Percentiles rank a stretch among this genome's conserved stretches.
These are phyloP conservation scores for Spergularia bocconei DNA, from an alignment of 148 eudicot species.

Conservation along the genomic window DNA sequence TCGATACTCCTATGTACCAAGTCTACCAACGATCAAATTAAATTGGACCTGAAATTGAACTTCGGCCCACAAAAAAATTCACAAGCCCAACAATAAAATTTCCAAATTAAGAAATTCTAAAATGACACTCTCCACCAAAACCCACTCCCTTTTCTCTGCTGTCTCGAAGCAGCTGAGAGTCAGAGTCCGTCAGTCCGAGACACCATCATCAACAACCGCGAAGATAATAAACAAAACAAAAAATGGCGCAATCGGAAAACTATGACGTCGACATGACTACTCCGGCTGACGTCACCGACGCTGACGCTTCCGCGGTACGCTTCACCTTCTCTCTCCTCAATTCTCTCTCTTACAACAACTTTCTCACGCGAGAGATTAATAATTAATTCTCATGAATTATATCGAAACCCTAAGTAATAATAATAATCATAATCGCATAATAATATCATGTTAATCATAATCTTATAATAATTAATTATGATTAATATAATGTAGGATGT, in stretches of 20 bases:
- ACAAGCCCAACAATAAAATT: too few species aligned
- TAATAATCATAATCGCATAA: background rate
- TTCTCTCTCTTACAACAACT: background rate
- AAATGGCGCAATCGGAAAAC: conserved; percentile 24
- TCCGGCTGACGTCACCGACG: conserved; percentile 20
- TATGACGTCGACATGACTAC: conserved; percentile 38
- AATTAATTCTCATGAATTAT: background rate
- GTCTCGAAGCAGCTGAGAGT: conserved; percentile 1
- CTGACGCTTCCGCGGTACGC: conserved; percentile 31
- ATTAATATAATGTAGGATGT: conserved; percentile 40
- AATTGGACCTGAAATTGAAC: too few species aligned
- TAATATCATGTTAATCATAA: background rate
- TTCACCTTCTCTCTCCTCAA: conserved; percentile 10
- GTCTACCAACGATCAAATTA: too few species aligned
- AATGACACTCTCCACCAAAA: too few species aligned
- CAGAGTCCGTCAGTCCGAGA: conserved; percentile 5
- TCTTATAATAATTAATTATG: background rate
- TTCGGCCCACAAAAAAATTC: too few species aligned
- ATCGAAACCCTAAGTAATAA: conserved; percentile 19
- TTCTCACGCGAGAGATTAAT: background rate
- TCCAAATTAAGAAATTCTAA: too few species aligned
- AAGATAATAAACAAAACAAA: conserved; percentile 10
- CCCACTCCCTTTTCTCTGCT: too few species aligned
- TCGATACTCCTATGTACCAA: too few species aligned
- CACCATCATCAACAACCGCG: conserved; percentile 5